phyloP scores from a whole-genome alignment of 306 rosid species.

The Canavalia gladiata region DNA sequence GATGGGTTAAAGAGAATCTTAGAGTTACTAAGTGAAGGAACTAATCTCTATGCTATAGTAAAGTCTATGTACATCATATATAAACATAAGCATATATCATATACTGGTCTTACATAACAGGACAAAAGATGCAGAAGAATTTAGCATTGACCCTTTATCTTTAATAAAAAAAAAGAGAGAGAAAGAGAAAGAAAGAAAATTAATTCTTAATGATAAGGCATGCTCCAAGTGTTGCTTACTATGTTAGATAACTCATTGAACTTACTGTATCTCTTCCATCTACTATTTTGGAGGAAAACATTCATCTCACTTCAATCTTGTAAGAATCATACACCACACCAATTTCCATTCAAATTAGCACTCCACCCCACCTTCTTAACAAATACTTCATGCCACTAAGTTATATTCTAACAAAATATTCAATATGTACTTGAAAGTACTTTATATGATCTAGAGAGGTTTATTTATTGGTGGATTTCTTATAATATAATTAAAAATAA shows the following conservation, averaged over 20 bases:
- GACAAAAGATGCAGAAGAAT: background rate
- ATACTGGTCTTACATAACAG: background rate
- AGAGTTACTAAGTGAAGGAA: slow-evolving; percentile 2
- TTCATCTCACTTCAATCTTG: no score
- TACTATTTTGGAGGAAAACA: no score
- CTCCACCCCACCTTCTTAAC: no score
- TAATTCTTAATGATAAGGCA: slow-evolving; percentile 11
- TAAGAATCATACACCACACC: no score
- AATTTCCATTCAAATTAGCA: no score
- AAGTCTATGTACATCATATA: background rate
- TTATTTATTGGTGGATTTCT: slow-evolving; percentile 13
- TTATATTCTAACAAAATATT: background rate
- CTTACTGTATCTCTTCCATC: no score
- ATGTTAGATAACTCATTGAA: no score
- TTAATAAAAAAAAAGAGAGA: background rate
- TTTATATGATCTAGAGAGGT: slow-evolving; percentile 11
- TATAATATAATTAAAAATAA: background rate
- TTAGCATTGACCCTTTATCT: background rate
- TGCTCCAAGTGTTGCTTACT: slow-evolving; percentile 57
- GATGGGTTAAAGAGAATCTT: background rate
- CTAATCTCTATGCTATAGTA: background rate
- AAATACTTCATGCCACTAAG: no score
- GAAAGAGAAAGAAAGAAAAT: background rate
- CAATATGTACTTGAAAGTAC: slow-evolving; percentile 7
- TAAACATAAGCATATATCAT: background rate